These are phyloP conservation scores for Phytophthora fragariae DNA, from an alignment of 352 stramenopile genomes.

Conservation along the genomic window DNA sequence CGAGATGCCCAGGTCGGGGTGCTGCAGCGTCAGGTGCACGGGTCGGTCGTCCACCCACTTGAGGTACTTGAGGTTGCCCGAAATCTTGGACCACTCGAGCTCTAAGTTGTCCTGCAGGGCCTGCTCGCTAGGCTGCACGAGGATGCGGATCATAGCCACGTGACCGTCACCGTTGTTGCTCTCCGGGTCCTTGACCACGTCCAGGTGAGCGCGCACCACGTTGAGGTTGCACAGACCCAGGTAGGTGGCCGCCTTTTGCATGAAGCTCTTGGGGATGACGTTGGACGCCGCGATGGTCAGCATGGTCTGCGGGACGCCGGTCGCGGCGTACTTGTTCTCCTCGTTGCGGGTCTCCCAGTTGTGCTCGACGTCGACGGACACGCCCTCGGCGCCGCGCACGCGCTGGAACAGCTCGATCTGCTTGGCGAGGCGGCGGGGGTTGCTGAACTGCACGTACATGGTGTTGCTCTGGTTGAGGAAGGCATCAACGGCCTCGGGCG, in stretches of 20 bases:
- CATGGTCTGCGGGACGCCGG: conserved; percentile 76
- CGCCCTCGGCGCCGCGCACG: conserved; percentile 77
- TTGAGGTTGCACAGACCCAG: conserved; percentile 95
- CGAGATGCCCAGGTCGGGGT: conserved; percentile 92
- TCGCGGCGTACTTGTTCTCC: conserved; percentile 82
- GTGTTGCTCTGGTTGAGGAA: conserved; percentile 79
- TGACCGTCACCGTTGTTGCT: conserved; percentile 51
- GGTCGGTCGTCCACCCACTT: conserved; percentile 88
- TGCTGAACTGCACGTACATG: conserved; percentile 87
- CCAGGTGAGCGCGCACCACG: conserved; percentile 95
- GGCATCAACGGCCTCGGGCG: conserved; percentile 65
- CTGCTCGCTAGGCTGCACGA: conserved; percentile 75
- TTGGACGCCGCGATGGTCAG: conserved; percentile 85
- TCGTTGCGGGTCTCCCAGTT: conserved; percentile 83
- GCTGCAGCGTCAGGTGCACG: conserved; percentile 76
- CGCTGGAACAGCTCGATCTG: conserved; percentile 76
- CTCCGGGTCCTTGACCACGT: conserved; percentile 91
- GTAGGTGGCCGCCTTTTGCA: conserved; percentile 87
- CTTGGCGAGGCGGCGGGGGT: conserved; percentile 75
- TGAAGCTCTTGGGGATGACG: conserved; percentile 83
- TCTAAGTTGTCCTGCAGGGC: conserved; percentile 53
- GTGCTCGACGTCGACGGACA: conserved; percentile 82
- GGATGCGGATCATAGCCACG: conserved; percentile 84
- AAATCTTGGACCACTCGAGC: conserved; percentile 87
- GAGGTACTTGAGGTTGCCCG: conserved; percentile 89